Evolutionary conservation across 2,329 filamentous ascomycete species (phyloP), one percentile per base, ranked within the genome.

Genomic region (Orbilia javanica): DNA sequence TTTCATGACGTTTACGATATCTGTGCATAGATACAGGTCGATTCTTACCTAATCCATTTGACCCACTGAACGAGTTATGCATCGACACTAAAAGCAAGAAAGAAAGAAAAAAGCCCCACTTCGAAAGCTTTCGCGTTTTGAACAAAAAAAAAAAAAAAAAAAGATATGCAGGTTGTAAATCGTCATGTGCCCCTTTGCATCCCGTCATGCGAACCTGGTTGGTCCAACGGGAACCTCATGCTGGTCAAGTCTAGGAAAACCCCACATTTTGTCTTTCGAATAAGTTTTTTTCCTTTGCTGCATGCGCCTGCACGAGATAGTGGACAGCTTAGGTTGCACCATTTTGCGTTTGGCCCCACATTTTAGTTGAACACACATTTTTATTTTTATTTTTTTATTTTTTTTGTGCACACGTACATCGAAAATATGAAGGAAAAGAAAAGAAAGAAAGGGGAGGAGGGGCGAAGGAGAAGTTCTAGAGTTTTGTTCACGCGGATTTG

Each of bases 141-240:
- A 31, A 70, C n/a, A 22, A 20, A 48, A 22, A 25, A 22, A 48
- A 25, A 48, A 42, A 15, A 42, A 42, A 11, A n/a, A 42, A 42
- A 13, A 7, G 6, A 10, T 70, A 65, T 65, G 57, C 68, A 60
- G 69, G 57, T 46, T 73, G 69, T 15, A 50, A 73, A 60, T 57
- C 48, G 50, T 74, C 70, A 74, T 74, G 70, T 74, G 70, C 52
- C 53, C 70, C 46, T 50, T 63, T 60, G 39, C 63, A 39, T 39
- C 70, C 60, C 63, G 63, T 65, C 29, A n/a, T 64, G 52, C 53
- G 53, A 63, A 63, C 63, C 63, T 74, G 70, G 70, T 74, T 74
- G 70, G 70, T 55, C 53, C 52, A 60, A 39, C 42, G 25, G 46
- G 22, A 36, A 50, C 42, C 46, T 48, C 20, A 27, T 39, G 31